phyloP scores from a whole-genome alignment of 2,329 filamentous ascomycete genomes.

The Sporothrix humicola region DNA sequence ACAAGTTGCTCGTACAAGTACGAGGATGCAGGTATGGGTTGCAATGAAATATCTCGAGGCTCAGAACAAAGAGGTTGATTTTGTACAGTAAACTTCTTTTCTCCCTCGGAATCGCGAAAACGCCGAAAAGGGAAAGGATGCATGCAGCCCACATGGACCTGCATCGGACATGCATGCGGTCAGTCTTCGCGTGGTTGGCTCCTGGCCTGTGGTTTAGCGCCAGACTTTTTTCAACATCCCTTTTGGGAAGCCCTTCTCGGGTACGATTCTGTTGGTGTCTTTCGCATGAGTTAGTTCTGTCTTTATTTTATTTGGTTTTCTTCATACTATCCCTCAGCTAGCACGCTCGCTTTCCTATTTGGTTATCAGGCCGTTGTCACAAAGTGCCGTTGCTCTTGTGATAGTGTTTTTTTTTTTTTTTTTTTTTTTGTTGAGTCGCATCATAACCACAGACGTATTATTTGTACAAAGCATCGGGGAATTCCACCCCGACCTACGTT shows the following conservation, averaged over 20 bases:
- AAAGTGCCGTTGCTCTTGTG: neutral
- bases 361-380: neutral
- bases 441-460: neutral
- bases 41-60: neutral
- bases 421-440: neutral
- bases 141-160: conserved; percentile 23
- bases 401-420: no score
- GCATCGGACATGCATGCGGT: conserved; percentile 4
- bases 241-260: neutral
- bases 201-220: conserved; percentile 29
- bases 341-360: neutral
- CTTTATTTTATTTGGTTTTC: neutral
- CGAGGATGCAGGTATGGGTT: neutral
- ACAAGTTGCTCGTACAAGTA: neutral
- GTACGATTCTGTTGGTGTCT: neutral
- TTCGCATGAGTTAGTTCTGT: no score
- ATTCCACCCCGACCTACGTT: neutral
- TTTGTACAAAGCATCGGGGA: neutral
- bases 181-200: conserved; percentile 8
- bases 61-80: neutral
- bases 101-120: neutral
- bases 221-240: neutral
- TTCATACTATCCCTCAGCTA: neutral
- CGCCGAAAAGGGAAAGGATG: neutral
- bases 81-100: neutral